Evolutionary conservation across 371 early-diverging fungal genomes (phyloP).

Genomic region (Circinella minor): DNA sequence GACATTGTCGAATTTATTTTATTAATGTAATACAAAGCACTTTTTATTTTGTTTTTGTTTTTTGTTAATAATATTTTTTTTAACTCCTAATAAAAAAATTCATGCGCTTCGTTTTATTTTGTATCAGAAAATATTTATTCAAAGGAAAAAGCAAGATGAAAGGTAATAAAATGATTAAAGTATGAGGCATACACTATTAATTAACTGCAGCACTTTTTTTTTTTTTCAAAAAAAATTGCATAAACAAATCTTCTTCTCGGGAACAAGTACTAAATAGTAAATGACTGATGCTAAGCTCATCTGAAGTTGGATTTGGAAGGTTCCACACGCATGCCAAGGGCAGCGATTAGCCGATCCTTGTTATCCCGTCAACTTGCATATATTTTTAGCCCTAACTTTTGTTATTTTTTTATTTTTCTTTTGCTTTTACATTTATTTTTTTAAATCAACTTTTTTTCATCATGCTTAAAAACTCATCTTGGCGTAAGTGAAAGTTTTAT

Average conservation of each 20-base stretch:
- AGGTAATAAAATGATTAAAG: too few relatives aligned
- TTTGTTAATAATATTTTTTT: too few relatives aligned
- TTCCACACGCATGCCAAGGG: constrained; percentile 1
- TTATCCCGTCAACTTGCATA: constrained; percentile 6
- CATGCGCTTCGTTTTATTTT: too few relatives aligned
- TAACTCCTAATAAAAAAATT: too few relatives aligned
- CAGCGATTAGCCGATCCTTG: constrained; percentile 6
- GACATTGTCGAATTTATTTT: neutral
- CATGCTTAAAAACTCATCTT: constrained; percentile 34
- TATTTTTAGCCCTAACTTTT: neutral
- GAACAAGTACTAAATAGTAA: too few relatives aligned
- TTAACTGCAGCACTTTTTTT: too few relatives aligned
- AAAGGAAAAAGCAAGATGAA: too few relatives aligned
- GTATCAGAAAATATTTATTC: too few relatives aligned
- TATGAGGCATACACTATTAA: too few relatives aligned
- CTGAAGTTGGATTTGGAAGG: neutral
- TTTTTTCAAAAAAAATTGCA: too few relatives aligned
- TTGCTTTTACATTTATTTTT: neutral
- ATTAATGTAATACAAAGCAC: neutral
- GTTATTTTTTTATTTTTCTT: constrained; percentile 1
- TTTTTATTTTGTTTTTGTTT: neutral
- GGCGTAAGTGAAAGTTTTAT: constrained; percentile 26
- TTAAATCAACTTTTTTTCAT: constrained; percentile 5
- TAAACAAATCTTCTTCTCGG: too few relatives aligned
- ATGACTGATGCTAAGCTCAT: neutral